Evolutionary conservation across 139 green algal species (phyloP).

Genomic region (Tetraselmis striata): DNA sequence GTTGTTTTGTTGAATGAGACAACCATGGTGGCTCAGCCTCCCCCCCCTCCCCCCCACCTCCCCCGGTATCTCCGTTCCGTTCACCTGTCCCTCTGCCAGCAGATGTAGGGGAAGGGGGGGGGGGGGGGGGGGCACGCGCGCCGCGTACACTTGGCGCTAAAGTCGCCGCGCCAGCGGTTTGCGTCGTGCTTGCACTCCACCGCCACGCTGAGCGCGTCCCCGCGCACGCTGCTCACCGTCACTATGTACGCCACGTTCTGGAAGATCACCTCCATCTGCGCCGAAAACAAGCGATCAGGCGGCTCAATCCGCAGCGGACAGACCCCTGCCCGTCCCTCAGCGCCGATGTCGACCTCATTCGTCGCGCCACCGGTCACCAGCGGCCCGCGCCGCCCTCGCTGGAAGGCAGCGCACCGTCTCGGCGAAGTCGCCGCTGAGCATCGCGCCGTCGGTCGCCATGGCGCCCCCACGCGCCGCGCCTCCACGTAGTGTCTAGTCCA

Average conservation of each 20-base stretch:
- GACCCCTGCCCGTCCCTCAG: no score
- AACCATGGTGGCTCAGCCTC: no score
- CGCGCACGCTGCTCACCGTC: slow-evolving; percentile 5
- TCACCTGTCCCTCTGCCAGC: no score
- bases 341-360: no score
- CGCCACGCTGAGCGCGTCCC: slow-evolving; percentile 53
- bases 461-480: no score
- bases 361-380: background rate
- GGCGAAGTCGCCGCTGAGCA: background rate
- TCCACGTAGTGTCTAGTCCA: no score
- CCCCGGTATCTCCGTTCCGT: no score
- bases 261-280: slow-evolving; percentile 16
- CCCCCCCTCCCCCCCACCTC: no score
- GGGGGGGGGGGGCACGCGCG: background rate
- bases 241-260: slow-evolving; percentile 18
- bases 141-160: slow-evolving; percentile 51
- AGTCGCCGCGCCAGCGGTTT: slow-evolving; percentile 60
- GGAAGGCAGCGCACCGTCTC: background rate
- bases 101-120: background rate
- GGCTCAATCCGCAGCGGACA: no score
- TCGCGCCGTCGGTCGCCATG: no score
- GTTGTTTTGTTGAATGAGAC: background rate
- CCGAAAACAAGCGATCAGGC: no score
- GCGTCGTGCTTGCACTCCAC: slow-evolving; percentile 57
- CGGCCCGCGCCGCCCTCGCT: background rate